These are phyloP conservation scores for Didymella pinodella DNA, from an alignment of 2,329 filamentous ascomycete genomes.

Conservation along the genomic window DNA sequence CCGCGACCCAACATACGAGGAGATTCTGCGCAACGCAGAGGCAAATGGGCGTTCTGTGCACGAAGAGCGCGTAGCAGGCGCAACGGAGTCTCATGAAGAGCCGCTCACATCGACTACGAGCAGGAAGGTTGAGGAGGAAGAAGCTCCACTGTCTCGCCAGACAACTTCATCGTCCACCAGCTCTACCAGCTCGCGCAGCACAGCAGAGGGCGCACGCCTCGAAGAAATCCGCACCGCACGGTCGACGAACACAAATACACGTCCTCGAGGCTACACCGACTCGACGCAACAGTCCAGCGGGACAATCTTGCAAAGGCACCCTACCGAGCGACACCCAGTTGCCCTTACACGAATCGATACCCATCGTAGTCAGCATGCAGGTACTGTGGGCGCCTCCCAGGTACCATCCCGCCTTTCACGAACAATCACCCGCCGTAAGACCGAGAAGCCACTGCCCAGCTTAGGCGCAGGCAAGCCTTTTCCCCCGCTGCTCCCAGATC, in stretches of 20 bases:
- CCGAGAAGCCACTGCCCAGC: constrained; percentile 65
- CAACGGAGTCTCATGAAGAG: constrained; percentile 2
- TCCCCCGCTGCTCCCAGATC: constrained; percentile 72
- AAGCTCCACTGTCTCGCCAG: constrained; percentile 35
- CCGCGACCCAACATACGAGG: constrained; percentile 28
- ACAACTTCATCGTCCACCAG: constrained; percentile 34
- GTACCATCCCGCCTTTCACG: constrained; percentile 51
- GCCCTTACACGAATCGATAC: constrained; percentile 76
- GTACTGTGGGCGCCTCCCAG: constrained; percentile 67
- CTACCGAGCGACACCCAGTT: constrained; percentile 71
- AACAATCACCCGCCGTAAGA: constrained; percentile 52
- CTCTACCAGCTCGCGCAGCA: constrained; percentile 25
- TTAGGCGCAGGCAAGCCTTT: constrained; percentile 78
- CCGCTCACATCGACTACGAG: constrained; percentile 17
- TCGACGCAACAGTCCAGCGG: constrained; percentile 31
- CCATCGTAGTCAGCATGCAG: constrained; percentile 72
- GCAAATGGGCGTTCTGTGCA: constrained; percentile 17
- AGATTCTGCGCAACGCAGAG: constrained; percentile 14
- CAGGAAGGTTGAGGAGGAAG: constrained; percentile 28
- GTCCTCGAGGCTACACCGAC: constrained; percentile 29
- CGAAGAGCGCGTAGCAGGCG: constrained; percentile 2
- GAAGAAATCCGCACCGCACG: constrained; percentile 43
- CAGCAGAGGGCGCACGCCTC: constrained; percentile 30
- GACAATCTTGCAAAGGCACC: constrained; percentile 40
- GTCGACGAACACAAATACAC: constrained; percentile 25